Evolutionary conservation across 139 green algal genomes (phyloP), one percentile per base, ranked within the genome.

Genomic region (Ettlia oleoabundans): DNA sequence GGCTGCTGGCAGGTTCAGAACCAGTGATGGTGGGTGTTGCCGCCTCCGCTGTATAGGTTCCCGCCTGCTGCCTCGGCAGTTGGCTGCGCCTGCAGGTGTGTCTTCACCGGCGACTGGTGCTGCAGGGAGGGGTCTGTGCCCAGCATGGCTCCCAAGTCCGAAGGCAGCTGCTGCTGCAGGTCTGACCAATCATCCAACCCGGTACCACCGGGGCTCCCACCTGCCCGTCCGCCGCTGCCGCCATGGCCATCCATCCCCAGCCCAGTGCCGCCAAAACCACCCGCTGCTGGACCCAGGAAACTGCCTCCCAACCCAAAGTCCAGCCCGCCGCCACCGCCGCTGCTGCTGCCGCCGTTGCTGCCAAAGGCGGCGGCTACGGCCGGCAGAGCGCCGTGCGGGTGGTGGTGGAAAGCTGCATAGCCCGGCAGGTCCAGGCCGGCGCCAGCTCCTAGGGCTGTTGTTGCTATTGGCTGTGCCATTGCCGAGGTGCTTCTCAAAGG

Each of bases 151-250:
- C 82, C 82, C 30, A 87, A 51, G 63, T 87, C 83, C 35, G 65
- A 80, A 1, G 83, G 83, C 41, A 87, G 52, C 78, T 83, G 83
- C 40, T 84, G 76, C 65, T 84, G 76, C 24, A 87, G 64, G 28
- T 87, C 83, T 5, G 58, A 38, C 83, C 83, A 87, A 41, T 87
- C 83, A 13, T 87, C 83, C 21, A n/a, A n/a, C n/a, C n/a, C n/a
- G n/a, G 30, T 40, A 13, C 33, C 41, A 32, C 52, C 53, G 42
- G 13, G 28, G 8, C 32, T 74, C 28, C 69, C 47, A n/a, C 53
- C 61, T 19, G n/a, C n/a, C n/a, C n/a, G n/a, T n/a, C 55, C 58
- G 42, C 47, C 35, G 40, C 75, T 28, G 75, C 75, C 7, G 30
- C 63, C 32, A 30, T 4, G 15, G 30, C 63, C 38, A 58, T n/a